Percentiles rank a stretch among this genome's conserved stretches.
Conservation (phyloP, 352 stramenopile species). For the Elongisporangium undulatum region DNA sequence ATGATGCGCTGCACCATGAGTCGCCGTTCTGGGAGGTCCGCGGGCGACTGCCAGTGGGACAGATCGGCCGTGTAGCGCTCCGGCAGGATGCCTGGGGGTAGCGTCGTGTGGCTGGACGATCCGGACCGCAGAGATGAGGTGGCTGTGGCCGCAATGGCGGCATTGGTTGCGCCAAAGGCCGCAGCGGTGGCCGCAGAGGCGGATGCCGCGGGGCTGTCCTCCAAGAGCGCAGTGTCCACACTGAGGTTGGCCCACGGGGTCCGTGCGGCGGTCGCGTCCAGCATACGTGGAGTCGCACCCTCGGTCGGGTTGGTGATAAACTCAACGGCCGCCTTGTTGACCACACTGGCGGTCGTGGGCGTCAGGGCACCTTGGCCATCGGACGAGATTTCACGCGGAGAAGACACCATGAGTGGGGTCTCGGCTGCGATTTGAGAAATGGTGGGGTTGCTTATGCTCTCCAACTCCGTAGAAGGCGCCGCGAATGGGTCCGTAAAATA, state of each 20-base stretch:
- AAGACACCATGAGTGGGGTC: constrained; percentile 6
- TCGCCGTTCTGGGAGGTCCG: constrained; percentile 67
- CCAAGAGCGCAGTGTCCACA: constrained; percentile 39
- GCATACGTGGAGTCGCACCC: constrained; percentile 45
- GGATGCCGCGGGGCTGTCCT: constrained; percentile 4
- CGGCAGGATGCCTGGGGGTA: constrained; percentile 53
- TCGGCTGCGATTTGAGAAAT: neutral
- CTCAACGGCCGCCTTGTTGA: constrained; percentile 34
- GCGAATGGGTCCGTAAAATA: constrained; percentile 1
- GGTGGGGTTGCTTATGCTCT: neutral
- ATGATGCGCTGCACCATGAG: constrained; percentile 88
- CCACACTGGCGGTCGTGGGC: constrained; percentile 49
- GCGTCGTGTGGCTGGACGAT: constrained; percentile 30
- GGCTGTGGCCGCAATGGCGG: constrained; percentile 15
- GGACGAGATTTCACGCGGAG: constrained; percentile 69
- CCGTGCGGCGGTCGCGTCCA: constrained; percentile 34
- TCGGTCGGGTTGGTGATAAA: constrained; percentile 16
- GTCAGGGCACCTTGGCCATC: constrained; percentile 61
- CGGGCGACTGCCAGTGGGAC: constrained; percentile 80
- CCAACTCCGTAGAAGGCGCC: constrained; percentile 7
- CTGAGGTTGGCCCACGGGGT: constrained; percentile 75
- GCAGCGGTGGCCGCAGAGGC: constrained; percentile 7
- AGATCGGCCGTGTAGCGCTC: constrained; percentile 78
- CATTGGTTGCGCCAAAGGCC: neutral
- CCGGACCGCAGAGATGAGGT: constrained; percentile 46